phyloP scores from a whole-genome alignment of 257 asterid species.

The Striga asiatica region DNA sequence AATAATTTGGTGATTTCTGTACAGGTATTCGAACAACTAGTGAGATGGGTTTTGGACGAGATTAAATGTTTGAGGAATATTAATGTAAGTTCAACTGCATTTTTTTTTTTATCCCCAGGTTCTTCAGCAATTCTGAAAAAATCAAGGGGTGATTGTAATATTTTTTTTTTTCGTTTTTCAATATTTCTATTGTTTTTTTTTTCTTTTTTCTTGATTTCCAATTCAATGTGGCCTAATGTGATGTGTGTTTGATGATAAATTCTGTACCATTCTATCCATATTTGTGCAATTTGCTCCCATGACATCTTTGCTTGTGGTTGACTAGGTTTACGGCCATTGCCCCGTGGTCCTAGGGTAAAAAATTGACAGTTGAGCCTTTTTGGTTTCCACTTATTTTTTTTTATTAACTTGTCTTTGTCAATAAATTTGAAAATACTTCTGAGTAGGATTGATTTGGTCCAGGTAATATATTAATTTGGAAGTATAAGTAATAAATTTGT shows the following conservation, averaged over 20 bases:
- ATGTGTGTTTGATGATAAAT: background rate
- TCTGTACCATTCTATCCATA: constrained; percentile 7
- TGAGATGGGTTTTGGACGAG: constrained; percentile 7
- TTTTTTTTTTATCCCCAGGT: background rate
- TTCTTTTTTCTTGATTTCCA: background rate
- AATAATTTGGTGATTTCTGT: too few relatives aligned
- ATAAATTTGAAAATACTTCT: background rate
- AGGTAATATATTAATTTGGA: background rate
- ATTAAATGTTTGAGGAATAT: background rate
- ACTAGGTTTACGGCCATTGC: constrained; percentile 6
- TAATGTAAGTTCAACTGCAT: constrained; percentile 12
- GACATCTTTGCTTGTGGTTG: background rate
- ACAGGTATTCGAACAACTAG: constrained; percentile 20
- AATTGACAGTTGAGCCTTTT: constrained; percentile 1
- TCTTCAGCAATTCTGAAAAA: constrained; percentile 2
- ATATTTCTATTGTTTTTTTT: background rate
- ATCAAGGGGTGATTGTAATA: constrained; percentile 12
- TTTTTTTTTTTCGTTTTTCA: constrained; percentile 11
- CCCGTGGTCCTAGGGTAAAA: constrained; percentile 10
- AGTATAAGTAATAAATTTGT: background rate
- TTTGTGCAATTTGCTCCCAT: constrained; percentile 9
- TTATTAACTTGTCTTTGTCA: constrained; percentile 14
- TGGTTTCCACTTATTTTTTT: constrained; percentile 9
- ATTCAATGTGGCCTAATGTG: constrained; percentile 10
- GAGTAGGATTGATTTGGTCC: constrained; percentile 11